These are phyloP conservation scores for Malbranchea zuffiana DNA, from an alignment of 2,329 filamentous ascomycete genomes.

Conservation along the genomic window DNA sequence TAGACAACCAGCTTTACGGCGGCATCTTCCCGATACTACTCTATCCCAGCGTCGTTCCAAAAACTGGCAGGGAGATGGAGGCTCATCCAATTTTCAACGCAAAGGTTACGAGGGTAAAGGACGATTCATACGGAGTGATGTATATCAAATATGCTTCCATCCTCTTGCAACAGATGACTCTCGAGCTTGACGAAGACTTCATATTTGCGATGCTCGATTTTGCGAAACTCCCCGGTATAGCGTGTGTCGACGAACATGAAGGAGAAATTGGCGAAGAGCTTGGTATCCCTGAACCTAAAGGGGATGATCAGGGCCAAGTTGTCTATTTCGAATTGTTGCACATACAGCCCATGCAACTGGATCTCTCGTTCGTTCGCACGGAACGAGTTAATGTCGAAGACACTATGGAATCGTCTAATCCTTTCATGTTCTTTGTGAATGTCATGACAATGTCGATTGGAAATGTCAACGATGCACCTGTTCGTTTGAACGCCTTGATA, in stretches of 20 bases:
- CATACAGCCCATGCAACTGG: constrained; percentile 94
- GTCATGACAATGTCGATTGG: constrained; percentile 98
- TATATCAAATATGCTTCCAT: constrained; percentile 98
- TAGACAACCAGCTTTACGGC: constrained; percentile 96
- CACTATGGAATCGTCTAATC: constrained; percentile 79
- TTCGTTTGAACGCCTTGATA: constrained; percentile 85
- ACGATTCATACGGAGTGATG: constrained; percentile 92
- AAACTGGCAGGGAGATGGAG: constrained; percentile 92
- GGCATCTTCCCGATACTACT: constrained; percentile 96
- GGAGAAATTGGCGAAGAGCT: constrained; percentile 78
- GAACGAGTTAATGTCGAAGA: constrained; percentile 95
- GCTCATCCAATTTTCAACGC: constrained; percentile 88
- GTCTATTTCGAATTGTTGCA: constrained; percentile 97
- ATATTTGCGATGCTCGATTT: constrained; percentile 94
- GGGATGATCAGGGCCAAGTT: constrained; percentile 75
- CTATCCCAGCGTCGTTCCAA: constrained; percentile 94
- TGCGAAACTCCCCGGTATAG: constrained; percentile 79
- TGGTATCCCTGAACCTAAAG: constrained; percentile 82
- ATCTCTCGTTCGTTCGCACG: constrained; percentile 92
- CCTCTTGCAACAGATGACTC: constrained; percentile 91
- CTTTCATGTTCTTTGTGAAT: constrained; percentile 97
- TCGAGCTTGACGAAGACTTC: constrained; percentile 96
- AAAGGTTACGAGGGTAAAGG: constrained; percentile 88
- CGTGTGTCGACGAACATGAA: constrained; percentile 73
- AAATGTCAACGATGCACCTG: constrained; percentile 95